Conservation (phyloP, 2,329 filamentous ascomycete species). For the Fusarium sp. region DNA sequence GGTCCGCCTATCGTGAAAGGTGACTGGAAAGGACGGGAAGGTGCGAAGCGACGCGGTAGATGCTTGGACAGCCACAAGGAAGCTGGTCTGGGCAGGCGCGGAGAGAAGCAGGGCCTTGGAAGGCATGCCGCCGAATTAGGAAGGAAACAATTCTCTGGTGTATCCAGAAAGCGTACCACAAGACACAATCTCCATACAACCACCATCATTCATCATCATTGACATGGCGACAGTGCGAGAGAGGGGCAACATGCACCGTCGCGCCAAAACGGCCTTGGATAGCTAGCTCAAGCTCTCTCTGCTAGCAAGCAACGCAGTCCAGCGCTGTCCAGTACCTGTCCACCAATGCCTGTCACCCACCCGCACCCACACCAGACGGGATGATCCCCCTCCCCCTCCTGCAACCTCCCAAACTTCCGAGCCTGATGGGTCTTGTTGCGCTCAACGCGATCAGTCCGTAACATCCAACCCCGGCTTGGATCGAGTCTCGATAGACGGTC, state of each 20-base stretch:
- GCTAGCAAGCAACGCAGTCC: not conserved
- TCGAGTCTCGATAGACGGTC: constrained; percentile 3
- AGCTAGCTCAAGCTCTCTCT: not conserved
- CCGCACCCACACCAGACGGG: constrained; percentile 32
- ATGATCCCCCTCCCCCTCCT: constrained; percentile 33
- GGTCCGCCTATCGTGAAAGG: constrained; percentile 33
- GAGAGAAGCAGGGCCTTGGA: not conserved
- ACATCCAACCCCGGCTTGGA: constrained; percentile 11
- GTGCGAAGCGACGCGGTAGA: constrained; percentile 20
- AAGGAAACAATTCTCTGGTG: constrained; percentile 25
- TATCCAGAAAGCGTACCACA: constrained; percentile 25
- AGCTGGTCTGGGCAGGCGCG: not conserved
- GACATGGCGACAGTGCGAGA: constrained; percentile 27
- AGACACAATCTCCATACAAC: constrained; percentile 16
- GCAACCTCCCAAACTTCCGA: constrained; percentile 33
- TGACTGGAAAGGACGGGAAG: constrained; percentile 35
- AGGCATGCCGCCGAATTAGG: constrained; percentile 28
- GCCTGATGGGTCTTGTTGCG: constrained; percentile 11
- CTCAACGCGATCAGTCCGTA: constrained; percentile 24
- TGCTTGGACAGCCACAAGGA: constrained; percentile 5
- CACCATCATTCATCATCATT: constrained; percentile 8
- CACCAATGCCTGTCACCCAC: constrained; percentile 29
- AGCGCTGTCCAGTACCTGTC: not conserved
- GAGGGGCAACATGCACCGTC: constrained; percentile 23
- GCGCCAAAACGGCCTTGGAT: constrained; percentile 5